phyloP scores from a whole-genome alignment of 441 rosid genomes.

The Erodium trifolium region DNA sequence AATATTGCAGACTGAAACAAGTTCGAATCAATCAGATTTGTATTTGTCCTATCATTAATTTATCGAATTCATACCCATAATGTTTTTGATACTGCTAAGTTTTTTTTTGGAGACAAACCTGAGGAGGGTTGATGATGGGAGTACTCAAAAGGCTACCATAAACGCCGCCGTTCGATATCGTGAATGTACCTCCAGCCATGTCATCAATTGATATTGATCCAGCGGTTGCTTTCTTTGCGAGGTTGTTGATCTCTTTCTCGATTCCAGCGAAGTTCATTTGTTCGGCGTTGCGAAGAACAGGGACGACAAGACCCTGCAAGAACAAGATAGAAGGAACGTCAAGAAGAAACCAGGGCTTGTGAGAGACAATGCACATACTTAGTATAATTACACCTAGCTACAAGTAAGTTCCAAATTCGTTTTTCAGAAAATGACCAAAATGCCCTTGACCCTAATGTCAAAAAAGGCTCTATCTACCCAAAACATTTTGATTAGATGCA shows the following conservation, averaged over 20 bases:
- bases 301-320: conserved; percentile 89
- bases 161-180: conserved; percentile 93
- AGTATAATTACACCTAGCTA: neutral
- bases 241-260: conserved; percentile 78
- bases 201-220: conserved; percentile 90
- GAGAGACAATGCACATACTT: neutral
- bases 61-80: no score
- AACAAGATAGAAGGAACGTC: neutral
- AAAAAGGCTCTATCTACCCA: no score
- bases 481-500: no score
- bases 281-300: conserved; percentile 75
- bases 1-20: conserved; percentile 68
- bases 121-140: conserved; percentile 98
- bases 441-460: no score
- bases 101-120: conserved; percentile 38
- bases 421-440: no score
- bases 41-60: no score
- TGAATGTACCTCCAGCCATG: conserved; percentile 98
- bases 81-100: no score
- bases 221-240: conserved; percentile 87
- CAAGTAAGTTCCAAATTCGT: no score
- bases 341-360: neutral
- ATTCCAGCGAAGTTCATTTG: conserved; percentile 87
- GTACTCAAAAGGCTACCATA: conserved; percentile 96
- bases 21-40: neutral